These are phyloP conservation scores for Diaporthe sp. DNA, from an alignment of 2,329 filamentous ascomycete species.

Conservation along the genomic window DNA sequence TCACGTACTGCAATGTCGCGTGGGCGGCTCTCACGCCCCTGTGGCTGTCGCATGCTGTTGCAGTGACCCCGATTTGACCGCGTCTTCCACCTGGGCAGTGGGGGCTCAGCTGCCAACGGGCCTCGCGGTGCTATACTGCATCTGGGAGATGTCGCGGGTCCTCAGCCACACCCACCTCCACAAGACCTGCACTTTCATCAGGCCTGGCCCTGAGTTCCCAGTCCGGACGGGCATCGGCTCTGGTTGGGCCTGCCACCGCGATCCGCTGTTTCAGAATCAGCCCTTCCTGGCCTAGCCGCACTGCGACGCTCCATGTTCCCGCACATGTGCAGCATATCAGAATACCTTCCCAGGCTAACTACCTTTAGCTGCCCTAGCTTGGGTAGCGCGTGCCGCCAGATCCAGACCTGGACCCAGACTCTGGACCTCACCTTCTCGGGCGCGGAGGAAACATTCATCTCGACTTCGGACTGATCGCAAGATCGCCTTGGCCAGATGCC, in stretches of 20 bases:
- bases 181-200: slow-evolving; percentile 3
- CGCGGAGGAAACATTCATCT: slow-evolving; percentile 21
- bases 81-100: neutral
- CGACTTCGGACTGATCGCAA: slow-evolving; percentile 28
- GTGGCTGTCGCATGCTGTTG: slow-evolving; percentile 29
- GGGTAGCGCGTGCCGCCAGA: slow-evolving; percentile 22
- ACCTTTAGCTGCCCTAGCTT: slow-evolving; percentile 6
- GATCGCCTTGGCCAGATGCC: slow-evolving; percentile 21
- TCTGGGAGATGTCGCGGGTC: slow-evolving; percentile 21
- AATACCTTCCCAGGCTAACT: neutral
- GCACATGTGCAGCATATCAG: neutral
- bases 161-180: slow-evolving; percentile 34
- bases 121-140: slow-evolving; percentile 28
- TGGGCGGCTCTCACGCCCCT: neutral
- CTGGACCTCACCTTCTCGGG: slow-evolving; percentile 23
- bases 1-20: slow-evolving; percentile 16
- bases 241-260: slow-evolving; percentile 30
- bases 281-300: slow-evolving; percentile 33
- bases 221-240: slow-evolving; percentile 6
- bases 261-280: slow-evolving; percentile 39
- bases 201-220: slow-evolving; percentile 3
- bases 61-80: slow-evolving; percentile 22
- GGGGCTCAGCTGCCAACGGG: slow-evolving; percentile 15
- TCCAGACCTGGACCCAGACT: slow-evolving; percentile 27
- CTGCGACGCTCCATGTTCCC: slow-evolving; percentile 22